phyloP scores from a whole-genome alignment of 495 filamentous ascomycete genomes.

The Trichoderma erinaceum region DNA sequence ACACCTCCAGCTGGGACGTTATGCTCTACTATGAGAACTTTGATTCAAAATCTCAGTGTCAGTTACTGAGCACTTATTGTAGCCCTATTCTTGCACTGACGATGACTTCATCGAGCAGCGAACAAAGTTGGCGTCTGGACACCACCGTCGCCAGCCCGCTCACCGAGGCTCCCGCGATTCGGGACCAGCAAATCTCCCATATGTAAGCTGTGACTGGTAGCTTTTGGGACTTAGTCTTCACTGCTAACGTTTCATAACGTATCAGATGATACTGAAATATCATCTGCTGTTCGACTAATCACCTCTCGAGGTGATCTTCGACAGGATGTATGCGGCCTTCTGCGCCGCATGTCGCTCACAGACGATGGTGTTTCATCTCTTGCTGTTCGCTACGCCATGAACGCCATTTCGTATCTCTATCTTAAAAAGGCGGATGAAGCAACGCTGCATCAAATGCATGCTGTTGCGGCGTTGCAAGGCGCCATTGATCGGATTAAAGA shows the following conservation, averaged over 20 bases:
- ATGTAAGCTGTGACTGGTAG: neutral
- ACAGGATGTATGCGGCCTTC: conserved; percentile 5
- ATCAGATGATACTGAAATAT: neutral
- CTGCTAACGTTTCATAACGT: no score
- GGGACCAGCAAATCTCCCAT: neutral
- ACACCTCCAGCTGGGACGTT: neutral
- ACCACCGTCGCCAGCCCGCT: neutral
- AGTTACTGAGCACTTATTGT: neutral
- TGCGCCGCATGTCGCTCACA: conserved; percentile 9
- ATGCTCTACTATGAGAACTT: neutral
- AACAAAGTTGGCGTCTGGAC: neutral
- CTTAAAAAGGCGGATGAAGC: neutral
- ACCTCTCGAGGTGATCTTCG: neutral
- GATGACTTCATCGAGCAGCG: neutral
- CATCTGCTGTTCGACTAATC: neutral
- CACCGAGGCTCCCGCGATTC: neutral
- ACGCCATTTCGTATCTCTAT: conserved; percentile 8
- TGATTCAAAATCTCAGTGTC: neutral
- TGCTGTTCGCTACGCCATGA: conserved; percentile 5
- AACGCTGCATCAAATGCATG: neutral
- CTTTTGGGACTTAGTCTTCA: neutral
- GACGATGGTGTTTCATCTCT: neutral
- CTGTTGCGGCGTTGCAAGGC: neutral
- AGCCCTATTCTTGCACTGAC: neutral
- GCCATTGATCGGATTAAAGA: neutral